phyloP scores from a whole-genome alignment of 352 stramenopile species.

The Globisporangium spinosum region DNA sequence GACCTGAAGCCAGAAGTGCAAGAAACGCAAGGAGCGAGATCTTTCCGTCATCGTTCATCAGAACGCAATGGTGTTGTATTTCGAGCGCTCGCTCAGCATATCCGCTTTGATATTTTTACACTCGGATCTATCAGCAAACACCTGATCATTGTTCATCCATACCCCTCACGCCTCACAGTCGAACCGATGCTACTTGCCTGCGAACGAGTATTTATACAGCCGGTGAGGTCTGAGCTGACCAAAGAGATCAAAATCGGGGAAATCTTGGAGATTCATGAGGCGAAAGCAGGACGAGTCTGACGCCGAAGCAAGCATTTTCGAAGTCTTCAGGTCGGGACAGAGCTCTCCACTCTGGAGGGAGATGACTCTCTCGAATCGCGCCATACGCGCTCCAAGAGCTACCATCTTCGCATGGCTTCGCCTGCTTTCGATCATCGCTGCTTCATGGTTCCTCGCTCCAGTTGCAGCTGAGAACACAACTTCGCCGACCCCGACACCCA shows the following conservation, averaged over 20 bases:
- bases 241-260: background rate
- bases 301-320: background rate
- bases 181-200: no score
- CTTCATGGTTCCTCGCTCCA: background rate
- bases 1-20: background rate
- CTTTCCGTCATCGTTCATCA: background rate
- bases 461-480: slow-evolving; percentile 2
- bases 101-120: background rate
- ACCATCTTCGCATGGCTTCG: background rate
- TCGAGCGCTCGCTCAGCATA: background rate
- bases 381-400: background rate
- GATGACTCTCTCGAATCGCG: background rate
- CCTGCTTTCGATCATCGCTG: background rate
- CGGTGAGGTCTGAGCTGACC: background rate
- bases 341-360: background rate
- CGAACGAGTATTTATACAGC: no score
- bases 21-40: no score
- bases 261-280: background rate
- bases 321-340: background rate
- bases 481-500: background rate
- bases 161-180: no score
- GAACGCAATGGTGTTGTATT: background rate
- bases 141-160: background rate
- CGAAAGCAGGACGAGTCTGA: background rate
- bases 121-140: background rate